Evolutionary conservation across 2,329 filamentous ascomycete species (phyloP), one percentile per base, ranked within the genome.

Genomic region (Colletotrichum sp.): DNA sequence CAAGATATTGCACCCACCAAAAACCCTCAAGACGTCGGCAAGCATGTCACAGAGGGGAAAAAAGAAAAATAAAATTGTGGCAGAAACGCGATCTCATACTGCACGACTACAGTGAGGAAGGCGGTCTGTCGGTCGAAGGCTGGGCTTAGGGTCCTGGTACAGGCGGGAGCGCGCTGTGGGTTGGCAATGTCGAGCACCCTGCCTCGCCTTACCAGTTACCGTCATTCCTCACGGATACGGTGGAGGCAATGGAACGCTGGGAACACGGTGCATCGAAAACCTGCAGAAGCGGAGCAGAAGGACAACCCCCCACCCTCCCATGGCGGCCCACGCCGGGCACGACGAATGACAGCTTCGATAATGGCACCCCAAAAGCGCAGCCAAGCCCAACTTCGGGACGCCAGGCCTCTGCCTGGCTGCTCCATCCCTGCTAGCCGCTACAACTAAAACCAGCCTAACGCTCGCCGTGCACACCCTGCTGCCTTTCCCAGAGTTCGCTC

Each of bases 371-470:
- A 65, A 72, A 63, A 55, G 48, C 38, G 63, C 55, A 57, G 69
- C 73, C 73, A 73, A 73, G 70, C 34, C 73, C 69, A 73, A 21
- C 69, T 24, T 72, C 38, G 64, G 73, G 70, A 38, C 34, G 69
- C 38, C 69, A 72, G 70, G 69, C 34, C 34, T 66, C 48, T 55
- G n/a, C n/a, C 60, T 74, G 32, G 36, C 71, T 65, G 43, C 36
- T 43, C 36, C n/a, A 76, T 71, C 74, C 74, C 71, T 76, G 74
- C 74, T 71, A 75, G 74, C 52, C 28, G 52, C 38, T 24, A 75
- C 60, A 75, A 55, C 74, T 75, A 70, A 76, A 76, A 76, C 66
- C 32, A 75, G 71, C 66, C 71, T 71, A 67, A 71, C 66, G 36
- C 71, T 75, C 61, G 71, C 66, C 48, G 48, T 73, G 34, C 70